These are phyloP conservation scores for Trifolium repens DNA, from an alignment of 306 rosid species.

Conservation along the genomic window DNA sequence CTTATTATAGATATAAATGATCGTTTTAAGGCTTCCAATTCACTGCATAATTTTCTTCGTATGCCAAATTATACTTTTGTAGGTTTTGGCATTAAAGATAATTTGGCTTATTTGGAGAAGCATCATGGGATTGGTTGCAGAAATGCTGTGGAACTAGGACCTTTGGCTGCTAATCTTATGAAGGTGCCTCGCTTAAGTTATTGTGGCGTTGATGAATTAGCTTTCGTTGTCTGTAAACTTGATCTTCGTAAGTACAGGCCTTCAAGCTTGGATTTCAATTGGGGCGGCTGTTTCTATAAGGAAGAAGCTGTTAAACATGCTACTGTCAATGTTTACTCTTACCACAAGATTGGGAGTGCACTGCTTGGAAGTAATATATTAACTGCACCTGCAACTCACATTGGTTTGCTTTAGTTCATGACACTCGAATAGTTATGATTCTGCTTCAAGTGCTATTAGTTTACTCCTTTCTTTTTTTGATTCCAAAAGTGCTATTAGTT, in stretches of 20 bases:
- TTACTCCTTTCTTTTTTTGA: too few relatives aligned
- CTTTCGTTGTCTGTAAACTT: not conserved
- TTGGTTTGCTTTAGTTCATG: too few relatives aligned
- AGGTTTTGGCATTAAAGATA: not conserved
- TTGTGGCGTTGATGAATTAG: not conserved
- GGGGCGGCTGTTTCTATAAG: fast-evolving
- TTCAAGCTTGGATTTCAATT: not conserved
- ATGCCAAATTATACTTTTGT: slow-evolving; percentile 6
- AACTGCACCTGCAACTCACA: too few relatives aligned
- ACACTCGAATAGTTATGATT: too few relatives aligned
- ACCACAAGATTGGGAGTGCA: not conserved
- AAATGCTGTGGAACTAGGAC: not conserved
- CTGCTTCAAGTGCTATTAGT: too few relatives aligned
- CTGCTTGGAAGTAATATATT: too few relatives aligned
- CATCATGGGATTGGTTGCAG: not conserved
- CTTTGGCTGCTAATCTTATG: not conserved
- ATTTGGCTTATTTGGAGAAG: not conserved
- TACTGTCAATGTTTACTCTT: slow-evolving; percentile 2
- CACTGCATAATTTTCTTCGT: not conserved
- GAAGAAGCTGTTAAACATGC: not conserved
- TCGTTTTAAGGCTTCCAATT: too few relatives aligned
- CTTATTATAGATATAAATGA: not conserved
- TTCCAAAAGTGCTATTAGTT: too few relatives aligned
- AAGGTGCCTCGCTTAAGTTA: not conserved
- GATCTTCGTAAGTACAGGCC: not conserved